Evolutionary conservation across 2,329 filamentous ascomycete genomes (phyloP), one percentile per base, ranked within the genome.

Genomic region (Epichloe aotearoae): DNA sequence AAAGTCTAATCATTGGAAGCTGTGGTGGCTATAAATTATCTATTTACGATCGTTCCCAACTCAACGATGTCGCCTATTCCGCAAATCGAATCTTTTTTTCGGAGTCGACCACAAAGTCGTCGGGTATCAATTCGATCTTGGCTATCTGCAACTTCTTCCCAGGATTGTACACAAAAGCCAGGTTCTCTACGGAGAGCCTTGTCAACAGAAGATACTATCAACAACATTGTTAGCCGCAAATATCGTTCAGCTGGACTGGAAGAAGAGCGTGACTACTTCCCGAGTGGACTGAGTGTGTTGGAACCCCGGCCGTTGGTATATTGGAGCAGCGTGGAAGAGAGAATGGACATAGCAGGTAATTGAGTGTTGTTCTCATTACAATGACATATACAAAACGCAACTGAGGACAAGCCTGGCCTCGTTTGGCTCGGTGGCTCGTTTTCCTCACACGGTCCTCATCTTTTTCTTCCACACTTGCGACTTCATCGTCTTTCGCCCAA

Each of bases 301-400:
- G 80, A 83, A 64, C 80, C 80, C 2, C 67, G 80, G 42, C 80
- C 80, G 11, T 71, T 81, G 37, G 76, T 81, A 49, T 82, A 80
- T 66, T 83, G 79, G 74, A 77, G 75, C 56, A 77, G 80, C 39
- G 63, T 83, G 46, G 79, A 82, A 64, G 79, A 82, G 67, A 71
- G 77, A 49, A 79, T 82, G 61, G 67, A 69, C 42, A 66, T 65
- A 17, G 19, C 37, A 11, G 19, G 17, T 4, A 19, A 36, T 46
- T 20, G 34, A 34, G 17, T 7, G 17, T 46, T 23, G 3, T 37
- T 20, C 15, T 19, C 44, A 17, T 36, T 8, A 14, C 17, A 42
- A 12, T 12, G 6, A 12, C 19, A 15, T 38, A 3, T 38, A 4
- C 2, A 14, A n/a, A 15, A 30, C 30, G 30, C 30, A 30, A 30